Evolutionary conservation across 2,329 filamentous ascomycete species (phyloP).

Genomic region (Colletotrichum sp.): DNA sequence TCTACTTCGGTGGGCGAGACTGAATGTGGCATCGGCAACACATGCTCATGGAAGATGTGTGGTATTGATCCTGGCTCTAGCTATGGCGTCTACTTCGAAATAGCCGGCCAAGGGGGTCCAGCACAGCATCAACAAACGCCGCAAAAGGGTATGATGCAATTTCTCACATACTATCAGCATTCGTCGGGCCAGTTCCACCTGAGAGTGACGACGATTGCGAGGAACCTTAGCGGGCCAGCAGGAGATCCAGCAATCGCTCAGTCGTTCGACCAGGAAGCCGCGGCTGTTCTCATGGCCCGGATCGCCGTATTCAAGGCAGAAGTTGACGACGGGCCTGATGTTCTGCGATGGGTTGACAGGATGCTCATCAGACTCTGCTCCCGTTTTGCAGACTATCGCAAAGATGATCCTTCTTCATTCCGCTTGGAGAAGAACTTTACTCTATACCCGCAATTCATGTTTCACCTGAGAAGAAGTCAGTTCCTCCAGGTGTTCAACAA

Average conservation of each 20-base stretch:
- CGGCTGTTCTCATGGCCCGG: constrained; percentile 97
- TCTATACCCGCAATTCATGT: constrained; percentile 99
- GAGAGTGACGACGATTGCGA: constrained; percentile 90
- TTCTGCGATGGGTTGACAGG: constrained; percentile 95
- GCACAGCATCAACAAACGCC: constrained; percentile 84
- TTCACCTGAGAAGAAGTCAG: constrained; percentile 94
- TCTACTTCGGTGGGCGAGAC: constrained; percentile 96
- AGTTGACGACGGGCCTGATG: constrained; percentile 97
- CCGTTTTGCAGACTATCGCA: constrained; percentile 95
- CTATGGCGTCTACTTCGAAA: constrained; percentile 97
- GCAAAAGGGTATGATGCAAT: constrained; percentile 96
- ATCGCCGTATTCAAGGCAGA: constrained; percentile 99
- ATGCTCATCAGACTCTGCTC: constrained; percentile 98
- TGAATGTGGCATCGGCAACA: constrained; percentile 97
- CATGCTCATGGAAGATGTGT: constrained; percentile 99
- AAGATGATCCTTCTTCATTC: constrained; percentile 98
- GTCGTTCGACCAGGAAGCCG: constrained; percentile 97
- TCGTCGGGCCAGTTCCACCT: constrained; percentile 96
- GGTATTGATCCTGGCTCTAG: constrained; percentile 93
- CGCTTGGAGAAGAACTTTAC: constrained; percentile 98
- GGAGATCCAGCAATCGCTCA: constrained; percentile 95
- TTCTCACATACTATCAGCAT: constrained; percentile 98
- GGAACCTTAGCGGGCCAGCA: constrained; percentile 89
- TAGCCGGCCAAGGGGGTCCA: constrained; percentile 90
- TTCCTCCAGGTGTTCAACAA: constrained; percentile 99